phyloP scores from a whole-genome alignment of 805 yeast species.

The Debaryomyces maramus region DNA sequence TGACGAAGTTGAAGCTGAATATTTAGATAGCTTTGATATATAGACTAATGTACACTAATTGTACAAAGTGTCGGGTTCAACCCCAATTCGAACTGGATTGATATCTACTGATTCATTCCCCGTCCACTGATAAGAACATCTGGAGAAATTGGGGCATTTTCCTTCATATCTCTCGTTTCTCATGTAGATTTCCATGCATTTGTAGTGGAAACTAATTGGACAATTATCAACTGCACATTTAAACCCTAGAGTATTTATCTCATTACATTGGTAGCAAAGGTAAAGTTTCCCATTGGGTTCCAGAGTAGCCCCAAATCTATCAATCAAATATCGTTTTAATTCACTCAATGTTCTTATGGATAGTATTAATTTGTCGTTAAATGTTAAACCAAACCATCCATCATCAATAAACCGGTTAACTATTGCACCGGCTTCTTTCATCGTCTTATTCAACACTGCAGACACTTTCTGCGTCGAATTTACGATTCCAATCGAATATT shows the following conservation, averaged over 20 bases:
- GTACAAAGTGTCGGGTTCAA: slow-evolving; percentile 28
- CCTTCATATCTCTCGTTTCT: slow-evolving; percentile 12
- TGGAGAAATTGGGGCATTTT: slow-evolving; percentile 4
- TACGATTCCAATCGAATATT: slow-evolving; percentile 34
- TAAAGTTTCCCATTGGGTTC: slow-evolving; percentile 37
- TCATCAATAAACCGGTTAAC: slow-evolving; percentile 42
- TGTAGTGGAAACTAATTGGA: slow-evolving; percentile 45
- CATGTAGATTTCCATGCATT: slow-evolving; percentile 45
- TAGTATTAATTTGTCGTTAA: slow-evolving; percentile 31
- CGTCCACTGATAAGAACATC: slow-evolving; percentile 29
- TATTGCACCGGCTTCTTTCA: slow-evolving; percentile 40
- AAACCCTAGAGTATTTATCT: slow-evolving; percentile 54
- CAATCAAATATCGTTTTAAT: slow-evolving; percentile 43
- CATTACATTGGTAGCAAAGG: slow-evolving; percentile 51
- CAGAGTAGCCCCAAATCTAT: slow-evolving; percentile 37
- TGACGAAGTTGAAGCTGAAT: slow-evolving; percentile 76
- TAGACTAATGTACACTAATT: slow-evolving; percentile 18
- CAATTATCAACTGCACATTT: slow-evolving; percentile 38
- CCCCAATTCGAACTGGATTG: slow-evolving; percentile 20
- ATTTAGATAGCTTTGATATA: slow-evolving; percentile 46
- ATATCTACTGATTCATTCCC: slow-evolving; percentile 7
- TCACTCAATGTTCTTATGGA: slow-evolving; percentile 49
- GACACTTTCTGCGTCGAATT: slow-evolving; percentile 35
- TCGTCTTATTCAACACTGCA: slow-evolving; percentile 24
- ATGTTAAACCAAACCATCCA: slow-evolving; percentile 52